Evolutionary conservation across 2,329 filamentous ascomycete genomes (phyloP).

Genomic region (Colletotrichum endophyticum): DNA sequence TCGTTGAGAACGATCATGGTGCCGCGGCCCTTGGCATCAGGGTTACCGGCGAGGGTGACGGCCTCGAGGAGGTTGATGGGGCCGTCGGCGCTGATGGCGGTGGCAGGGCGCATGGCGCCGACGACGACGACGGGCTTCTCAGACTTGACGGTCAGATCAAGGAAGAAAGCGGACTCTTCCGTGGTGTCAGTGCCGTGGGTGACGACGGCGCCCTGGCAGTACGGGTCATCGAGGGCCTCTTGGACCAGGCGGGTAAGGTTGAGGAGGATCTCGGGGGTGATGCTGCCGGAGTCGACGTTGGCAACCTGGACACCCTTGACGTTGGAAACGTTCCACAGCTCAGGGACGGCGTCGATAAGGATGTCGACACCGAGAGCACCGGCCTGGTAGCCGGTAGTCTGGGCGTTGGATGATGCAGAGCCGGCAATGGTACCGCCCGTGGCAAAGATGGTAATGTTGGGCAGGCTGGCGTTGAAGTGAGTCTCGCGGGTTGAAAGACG

Average conservation of each 20-base stretch:
- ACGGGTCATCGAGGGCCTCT: slow-evolving; percentile 46
- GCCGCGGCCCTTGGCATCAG: slow-evolving; percentile 53
- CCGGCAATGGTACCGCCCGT: slow-evolving; percentile 66
- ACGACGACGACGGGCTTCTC: slow-evolving; percentile 65
- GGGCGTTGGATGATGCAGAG: slow-evolving; percentile 48
- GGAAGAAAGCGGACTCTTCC: slow-evolving; percentile 68
- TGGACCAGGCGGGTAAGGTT: slow-evolving; percentile 53
- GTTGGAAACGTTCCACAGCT: slow-evolving; percentile 58
- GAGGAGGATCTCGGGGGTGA: slow-evolving; percentile 55
- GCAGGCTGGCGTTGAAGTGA: slow-evolving; percentile 46
- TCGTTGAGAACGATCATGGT: slow-evolving; percentile 67
- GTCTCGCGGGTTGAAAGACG: slow-evolving; percentile 7
- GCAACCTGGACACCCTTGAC: slow-evolving; percentile 57
- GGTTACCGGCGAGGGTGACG: slow-evolving; percentile 57
- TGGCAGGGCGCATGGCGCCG: slow-evolving; percentile 68
- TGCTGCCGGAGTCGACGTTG: slow-evolving; percentile 50
- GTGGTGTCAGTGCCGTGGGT: slow-evolving; percentile 72
- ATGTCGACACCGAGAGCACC: slow-evolving; percentile 52
- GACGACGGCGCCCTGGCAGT: slow-evolving; percentile 56
- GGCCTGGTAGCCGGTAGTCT: slow-evolving; percentile 48
- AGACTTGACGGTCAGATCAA: slow-evolving; percentile 61
- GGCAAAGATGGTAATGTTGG: slow-evolving; percentile 62
- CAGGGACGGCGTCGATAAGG: slow-evolving; percentile 60
- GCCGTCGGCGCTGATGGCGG: slow-evolving; percentile 66
- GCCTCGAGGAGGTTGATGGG: slow-evolving; percentile 67